A percentile compares a stretch with the other conserved stretches of the same genome.
Evolutionary conservation across 2,329 filamentous ascomycete genomes (phyloP).

Genomic region (Rhexocercosporidium sp.): DNA sequence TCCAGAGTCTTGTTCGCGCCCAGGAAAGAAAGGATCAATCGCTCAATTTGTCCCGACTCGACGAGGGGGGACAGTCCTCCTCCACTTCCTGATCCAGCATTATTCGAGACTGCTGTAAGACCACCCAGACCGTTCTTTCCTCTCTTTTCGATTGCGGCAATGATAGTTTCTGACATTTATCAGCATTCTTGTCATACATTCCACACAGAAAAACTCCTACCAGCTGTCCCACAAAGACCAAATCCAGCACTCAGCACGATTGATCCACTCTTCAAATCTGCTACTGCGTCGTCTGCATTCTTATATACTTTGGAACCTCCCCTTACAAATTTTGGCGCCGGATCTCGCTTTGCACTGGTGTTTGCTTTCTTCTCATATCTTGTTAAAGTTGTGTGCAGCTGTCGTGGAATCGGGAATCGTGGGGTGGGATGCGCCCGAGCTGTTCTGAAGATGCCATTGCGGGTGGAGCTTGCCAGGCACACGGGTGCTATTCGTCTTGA

Average conservation of each 20-base stretch:
- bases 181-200: neutral
- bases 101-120: conserved; percentile 81
- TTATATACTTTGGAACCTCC: conserved; percentile 37
- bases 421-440: conserved; percentile 20
- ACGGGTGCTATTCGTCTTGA: conserved; percentile 30
- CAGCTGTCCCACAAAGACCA: conserved; percentile 79
- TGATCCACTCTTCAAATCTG: conserved; percentile 58
- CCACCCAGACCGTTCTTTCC: conserved; percentile 59
- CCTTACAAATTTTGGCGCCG: conserved; percentile 32
- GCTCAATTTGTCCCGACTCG: conserved; percentile 70
- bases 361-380: conserved; percentile 33
- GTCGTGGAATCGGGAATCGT: conserved; percentile 17
- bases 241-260: conserved; percentile 80
- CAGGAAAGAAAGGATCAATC: conserved; percentile 76
- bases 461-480: conserved; percentile 25
- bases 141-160: conserved; percentile 67
- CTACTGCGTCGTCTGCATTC: conserved; percentile 37
- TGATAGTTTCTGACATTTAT: conserved; percentile 66
- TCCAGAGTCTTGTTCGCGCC: conserved; percentile 80
- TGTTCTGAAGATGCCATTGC: conserved; percentile 16
- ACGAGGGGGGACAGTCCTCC: conserved; percentile 73
- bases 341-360: conserved; percentile 30
- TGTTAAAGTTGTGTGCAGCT: conserved; percentile 26
- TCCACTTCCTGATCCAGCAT: conserved; percentile 72
- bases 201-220: conserved; percentile 45